These are phyloP conservation scores for Aspergillus brunneoviolaceus DNA, from an alignment of 2,329 filamentous ascomycete genomes.

Conservation along the genomic window DNA sequence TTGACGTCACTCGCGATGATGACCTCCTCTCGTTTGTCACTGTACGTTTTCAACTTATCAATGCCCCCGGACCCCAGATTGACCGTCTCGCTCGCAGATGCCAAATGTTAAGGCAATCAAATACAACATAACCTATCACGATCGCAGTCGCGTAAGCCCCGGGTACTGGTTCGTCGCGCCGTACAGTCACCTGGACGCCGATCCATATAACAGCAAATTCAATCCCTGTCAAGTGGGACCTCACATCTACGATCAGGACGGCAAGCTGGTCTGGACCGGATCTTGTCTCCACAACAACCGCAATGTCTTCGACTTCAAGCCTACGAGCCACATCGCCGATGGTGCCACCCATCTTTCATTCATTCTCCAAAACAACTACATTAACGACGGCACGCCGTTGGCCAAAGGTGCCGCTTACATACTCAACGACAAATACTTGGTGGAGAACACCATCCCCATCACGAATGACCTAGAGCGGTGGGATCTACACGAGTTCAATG, in stretches of 20 bases:
- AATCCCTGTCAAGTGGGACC: conserved; percentile 48
- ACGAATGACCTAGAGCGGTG: conserved; percentile 25
- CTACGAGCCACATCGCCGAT: conserved; percentile 43
- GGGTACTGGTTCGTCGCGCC: conserved; percentile 52
- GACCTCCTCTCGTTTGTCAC: conserved; percentile 5
- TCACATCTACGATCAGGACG: conserved; percentile 51
- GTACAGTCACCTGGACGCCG: conserved; percentile 34
- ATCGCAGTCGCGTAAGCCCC: conserved; percentile 31
- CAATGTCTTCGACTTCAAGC: conserved; percentile 47
- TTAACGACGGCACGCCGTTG: conserved; percentile 30
- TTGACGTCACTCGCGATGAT: conserved; percentile 1
- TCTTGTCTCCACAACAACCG: conserved; percentile 45
- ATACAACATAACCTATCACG: conserved; percentile 27
- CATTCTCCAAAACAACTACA: conserved; percentile 33
- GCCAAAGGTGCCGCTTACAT: conserved; percentile 49
- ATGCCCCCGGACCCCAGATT: too few species aligned
- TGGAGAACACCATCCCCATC: conserved; percentile 40
- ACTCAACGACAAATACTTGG: conserved; percentile 47
- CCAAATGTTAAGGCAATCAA: conserved; percentile 32
- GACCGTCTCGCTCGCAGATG: conserved; percentile 17
- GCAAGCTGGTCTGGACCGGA: conserved; percentile 50
- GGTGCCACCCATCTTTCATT: conserved; percentile 46
- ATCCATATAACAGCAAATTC: conserved; percentile 25
- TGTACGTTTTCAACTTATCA: neutral
- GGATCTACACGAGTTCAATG: conserved; percentile 42